Base-by-base conservation (phyloP, 2,329 filamentous ascomycete species). In the Spiromastix sp. region DNA sequence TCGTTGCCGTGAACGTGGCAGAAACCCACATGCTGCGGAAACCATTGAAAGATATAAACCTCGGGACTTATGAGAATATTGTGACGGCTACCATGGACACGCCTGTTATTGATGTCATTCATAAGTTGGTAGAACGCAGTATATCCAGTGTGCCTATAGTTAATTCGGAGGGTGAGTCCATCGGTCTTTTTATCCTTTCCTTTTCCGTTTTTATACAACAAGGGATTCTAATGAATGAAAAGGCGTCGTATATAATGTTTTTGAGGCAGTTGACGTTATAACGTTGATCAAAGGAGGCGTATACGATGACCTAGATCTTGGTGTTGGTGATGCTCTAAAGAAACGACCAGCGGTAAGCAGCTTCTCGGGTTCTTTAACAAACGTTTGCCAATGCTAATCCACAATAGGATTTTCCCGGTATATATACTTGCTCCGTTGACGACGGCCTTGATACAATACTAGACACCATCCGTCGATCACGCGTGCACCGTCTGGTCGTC, bases 201-300 rank as follows among this genome's bases (percentile, higher is more conserved):
- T 11, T 17, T 17, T 26, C 17, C 6, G 7, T 7, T 10, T 12
- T 26, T 34, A 28, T 26, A 30, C 13, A 30, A 6, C 26, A 5
- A 29, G 17, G 8, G n/a, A 32, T n/a, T n/a, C n/a, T n/a, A n/a
- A n/a, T n/a, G n/a, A n/a, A n/a, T 17, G 30, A 12, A 1, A 49
- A 74, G 77, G 75, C 33, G 67, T 74, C 20, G 77, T 98, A 0
- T 75, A 96, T 44, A 98, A 98, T 52, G 86, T 96, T 8, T 98
- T 98, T 52, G 93, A 98, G 63, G 85, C 91, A 2, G 87, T 98
- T 33, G 91, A 98, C 60, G 87, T 98, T 41, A 94, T 98, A 48
- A 81, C 87, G 0, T 79, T 94, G 49, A 93, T 98, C 62, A 93
- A 93, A 61, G 86, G 85, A 15, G 86, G 87, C 13, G 78, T 78